These are phyloP conservation scores for Sphaerulina musiva DNA, from an alignment of 2,329 filamentous ascomycete genomes.

Conservation along the genomic window DNA sequence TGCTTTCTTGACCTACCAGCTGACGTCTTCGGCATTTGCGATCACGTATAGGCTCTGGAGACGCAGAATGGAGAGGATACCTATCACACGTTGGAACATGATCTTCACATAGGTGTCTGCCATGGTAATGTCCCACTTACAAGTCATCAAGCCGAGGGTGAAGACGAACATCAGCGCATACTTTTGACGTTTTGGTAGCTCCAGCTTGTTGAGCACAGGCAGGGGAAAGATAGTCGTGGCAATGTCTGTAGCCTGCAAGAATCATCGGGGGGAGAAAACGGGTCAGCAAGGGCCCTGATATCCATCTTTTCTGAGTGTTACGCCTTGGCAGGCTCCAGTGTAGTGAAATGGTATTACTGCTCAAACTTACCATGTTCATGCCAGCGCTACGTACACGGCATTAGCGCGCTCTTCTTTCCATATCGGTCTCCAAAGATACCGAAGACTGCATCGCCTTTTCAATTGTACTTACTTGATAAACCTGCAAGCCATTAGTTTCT, in stretches of 20 bases:
- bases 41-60: conserved; percentile 27
- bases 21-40: conserved; percentile 23
- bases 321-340: too few species aligned
- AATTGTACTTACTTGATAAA: conserved; percentile 28
- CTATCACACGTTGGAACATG: neutral
- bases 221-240: conserved; percentile 33
- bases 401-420: neutral
- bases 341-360: too few species aligned
- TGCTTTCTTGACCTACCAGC: conserved; percentile 10
- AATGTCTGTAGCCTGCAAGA: conserved; percentile 25
- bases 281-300: too few species aligned
- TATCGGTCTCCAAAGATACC: neutral
- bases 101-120: neutral
- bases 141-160: conserved; percentile 30
- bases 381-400: conserved; percentile 14
- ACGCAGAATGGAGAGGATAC: conserved; percentile 31
- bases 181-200: conserved; percentile 31
- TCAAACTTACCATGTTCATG: conserved; percentile 30
- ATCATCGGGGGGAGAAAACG: too few species aligned
- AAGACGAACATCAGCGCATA: conserved; percentile 34
- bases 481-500: conserved; percentile 18
- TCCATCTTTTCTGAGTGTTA: too few species aligned
- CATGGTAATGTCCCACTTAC: conserved; percentile 1
- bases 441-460: neutral
- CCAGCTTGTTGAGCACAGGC: conserved; percentile 32